These are phyloP conservation scores for Trypanosoma rangeli DNA, from an alignment of 208 protist species.

Conservation along the genomic window DNA sequence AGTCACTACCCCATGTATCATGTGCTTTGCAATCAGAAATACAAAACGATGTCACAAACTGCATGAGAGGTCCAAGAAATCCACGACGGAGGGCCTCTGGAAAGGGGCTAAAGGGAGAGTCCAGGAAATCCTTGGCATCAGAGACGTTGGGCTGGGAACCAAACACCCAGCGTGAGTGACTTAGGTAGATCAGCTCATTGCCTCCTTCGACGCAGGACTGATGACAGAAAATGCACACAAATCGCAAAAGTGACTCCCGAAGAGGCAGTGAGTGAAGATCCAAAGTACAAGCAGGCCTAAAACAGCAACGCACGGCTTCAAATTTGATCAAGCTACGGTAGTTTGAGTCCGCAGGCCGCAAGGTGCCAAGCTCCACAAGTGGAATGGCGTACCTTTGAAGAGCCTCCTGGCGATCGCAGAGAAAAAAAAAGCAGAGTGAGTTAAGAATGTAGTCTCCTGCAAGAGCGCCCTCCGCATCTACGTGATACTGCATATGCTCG, in stretches of 20 bases:
- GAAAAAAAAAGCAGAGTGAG: slow-evolving; percentile 25
- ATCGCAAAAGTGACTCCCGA: slow-evolving; percentile 24
- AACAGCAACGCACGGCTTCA: slow-evolving; percentile 19
- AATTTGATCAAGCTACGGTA: slow-evolving; percentile 3
- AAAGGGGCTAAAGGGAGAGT: slow-evolving; percentile 30
- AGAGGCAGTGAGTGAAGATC: slow-evolving; percentile 17
- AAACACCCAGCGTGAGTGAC: slow-evolving; percentile 32
- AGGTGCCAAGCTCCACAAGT: slow-evolving; percentile 22
- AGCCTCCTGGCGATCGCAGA: slow-evolving; percentile 19
- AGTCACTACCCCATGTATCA: slow-evolving; percentile 19
- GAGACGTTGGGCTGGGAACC: background rate
- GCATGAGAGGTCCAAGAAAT: slow-evolving; percentile 30
- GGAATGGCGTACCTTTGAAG: slow-evolving; percentile 19
- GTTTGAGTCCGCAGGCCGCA: slow-evolving; percentile 5
- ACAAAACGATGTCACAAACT: slow-evolving; percentile 33
- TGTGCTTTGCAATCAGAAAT: slow-evolving; percentile 24
- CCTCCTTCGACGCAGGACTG: slow-evolving; percentile 27
- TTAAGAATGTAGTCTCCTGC: slow-evolving; percentile 29
- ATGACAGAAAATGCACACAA: slow-evolving; percentile 31
- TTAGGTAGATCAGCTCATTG: slow-evolving; percentile 34
- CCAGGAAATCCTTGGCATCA: background rate
- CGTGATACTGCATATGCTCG: slow-evolving; percentile 26
- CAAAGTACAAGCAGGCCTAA: background rate
- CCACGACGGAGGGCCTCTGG: slow-evolving; percentile 28
- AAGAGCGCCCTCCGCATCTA: slow-evolving; percentile 12